Evolutionary conservation across 805 yeast genomes (phyloP), one percentile per base, ranked within the genome.

Genomic region (Candida methanosorbosa): DNA sequence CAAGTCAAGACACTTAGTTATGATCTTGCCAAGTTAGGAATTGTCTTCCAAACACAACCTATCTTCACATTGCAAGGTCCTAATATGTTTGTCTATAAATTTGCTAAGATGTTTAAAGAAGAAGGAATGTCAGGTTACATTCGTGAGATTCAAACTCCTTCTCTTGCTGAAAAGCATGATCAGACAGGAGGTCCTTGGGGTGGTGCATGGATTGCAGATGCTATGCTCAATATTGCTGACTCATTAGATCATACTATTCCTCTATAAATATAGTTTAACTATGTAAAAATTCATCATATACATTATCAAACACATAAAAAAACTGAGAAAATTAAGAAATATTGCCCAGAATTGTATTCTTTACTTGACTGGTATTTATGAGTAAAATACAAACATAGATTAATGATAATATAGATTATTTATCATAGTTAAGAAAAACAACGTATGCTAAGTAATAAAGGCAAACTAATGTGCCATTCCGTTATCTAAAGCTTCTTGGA

Each of bases 1-100:
- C 67, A 67, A 35, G 58, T 77, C 33, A 54, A 64, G 38, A 58
- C 60, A 26, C 72, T 75, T 43, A 70, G 72, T 11, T 64, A 66
- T 58, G 75, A 71, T 40, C 53, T 76, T 30, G 81, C 74, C 18
- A 63, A 72, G 47, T 51, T 63, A 30, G 81, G 81, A 4, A 75
- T 72, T 45, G 73, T 72, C 3, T 47, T 76, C 35, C 49, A 44
- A 29, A 41, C 44, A 27, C 82, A 76, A 52, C 60, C 77, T 27
- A 72, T 76, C 14, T 74, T 42, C 28, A 39, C 80, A 7, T 54
- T 76, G 20, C 81, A 81, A 2, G 82, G 82, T 0, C 47, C 74
- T 17, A 81, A 76, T 45, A 55, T 66, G 30, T 64, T 66, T 44
- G 81, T 1, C 50, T 69, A 31, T 61, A 72, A 13, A 64, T 74